Evolutionary conservation across 2,329 filamentous ascomycete genomes (phyloP).

Genomic region (Pestalotiopsis sp.): DNA sequence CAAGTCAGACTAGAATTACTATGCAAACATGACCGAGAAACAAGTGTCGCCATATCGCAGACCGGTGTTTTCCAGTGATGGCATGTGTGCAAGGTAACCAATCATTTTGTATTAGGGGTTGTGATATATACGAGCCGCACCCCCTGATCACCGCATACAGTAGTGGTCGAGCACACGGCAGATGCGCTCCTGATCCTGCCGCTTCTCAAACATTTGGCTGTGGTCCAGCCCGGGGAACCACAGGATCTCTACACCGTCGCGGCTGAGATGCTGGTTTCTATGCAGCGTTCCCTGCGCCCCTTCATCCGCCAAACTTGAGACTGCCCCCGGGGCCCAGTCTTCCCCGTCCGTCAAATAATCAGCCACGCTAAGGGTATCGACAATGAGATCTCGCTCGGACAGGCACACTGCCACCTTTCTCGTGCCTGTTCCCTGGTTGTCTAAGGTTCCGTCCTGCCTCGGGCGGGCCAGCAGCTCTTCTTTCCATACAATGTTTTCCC

Average conservation of each 20-base stretch:
- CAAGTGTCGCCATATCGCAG: neutral
- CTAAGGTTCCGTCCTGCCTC: neutral
- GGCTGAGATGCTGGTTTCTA: conserved; percentile 23
- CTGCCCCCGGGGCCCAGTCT: conserved; percentile 26
- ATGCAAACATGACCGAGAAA: neutral
- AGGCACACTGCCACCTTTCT: conserved; percentile 57
- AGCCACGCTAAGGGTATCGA: conserved; percentile 60
- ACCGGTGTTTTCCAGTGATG: neutral
- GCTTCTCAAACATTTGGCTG: conserved; percentile 59
- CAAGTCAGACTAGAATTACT: conserved; percentile 24
- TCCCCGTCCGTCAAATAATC: conserved; percentile 53
- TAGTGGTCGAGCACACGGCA: conserved; percentile 30
- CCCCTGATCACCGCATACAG: conserved; percentile 18
- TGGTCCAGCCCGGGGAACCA: conserved; percentile 67
- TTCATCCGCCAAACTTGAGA: conserved; percentile 13
- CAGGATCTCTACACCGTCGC: conserved; percentile 54
- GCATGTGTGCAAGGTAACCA: neutral
- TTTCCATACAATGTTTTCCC: conserved; percentile 70
- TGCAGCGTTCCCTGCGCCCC: conserved; percentile 28
- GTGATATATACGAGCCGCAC: neutral
- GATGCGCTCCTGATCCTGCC: conserved; percentile 25
- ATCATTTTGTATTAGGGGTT: neutral
- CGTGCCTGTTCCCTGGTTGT: conserved; percentile 11
- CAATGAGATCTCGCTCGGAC: conserved; percentile 64
- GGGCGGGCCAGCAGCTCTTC: conserved; percentile 54